Evolutionary conservation across 345 rosid species (phyloP).

Genomic region (Melaleuca alternifolia): DNA sequence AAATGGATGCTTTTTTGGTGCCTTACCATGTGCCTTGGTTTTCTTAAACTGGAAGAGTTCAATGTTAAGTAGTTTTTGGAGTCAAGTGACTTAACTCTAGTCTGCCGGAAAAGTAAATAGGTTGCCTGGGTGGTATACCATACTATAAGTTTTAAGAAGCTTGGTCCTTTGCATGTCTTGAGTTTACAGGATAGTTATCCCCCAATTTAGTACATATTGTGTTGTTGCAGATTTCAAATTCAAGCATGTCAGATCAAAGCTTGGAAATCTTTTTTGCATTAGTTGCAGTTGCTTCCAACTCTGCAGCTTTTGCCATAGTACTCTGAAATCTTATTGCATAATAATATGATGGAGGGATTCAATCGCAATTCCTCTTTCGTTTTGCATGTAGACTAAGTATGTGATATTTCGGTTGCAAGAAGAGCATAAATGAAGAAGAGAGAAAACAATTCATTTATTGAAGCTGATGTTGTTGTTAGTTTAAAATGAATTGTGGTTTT

Average conservation of each 20-base stretch:
- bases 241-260: not conserved
- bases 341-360: not conserved
- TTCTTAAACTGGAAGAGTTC: not conserved
- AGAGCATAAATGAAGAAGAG: not conserved
- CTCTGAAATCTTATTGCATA: not conserved
- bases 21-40: not conserved
- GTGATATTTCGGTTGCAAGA: not conserved
- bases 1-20: not conserved
- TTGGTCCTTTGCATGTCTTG: not conserved
- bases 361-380: not conserved
- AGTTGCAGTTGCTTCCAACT: not conserved
- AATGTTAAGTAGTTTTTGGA: not conserved
- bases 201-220: not conserved
- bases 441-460: not conserved
- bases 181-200: not conserved
- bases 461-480: not conserved
- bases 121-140: not conserved
- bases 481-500: not conserved
- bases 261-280: accelerated
- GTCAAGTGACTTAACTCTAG: not conserved
- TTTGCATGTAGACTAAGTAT: not conserved
- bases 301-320: not conserved
- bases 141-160: not conserved
- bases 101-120: not conserved
- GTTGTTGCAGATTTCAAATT: too few species aligned